Evolutionary conservation across 2,329 filamentous ascomycete genomes (phyloP).

Genomic region (Pseudogymnoascus sp.): DNA sequence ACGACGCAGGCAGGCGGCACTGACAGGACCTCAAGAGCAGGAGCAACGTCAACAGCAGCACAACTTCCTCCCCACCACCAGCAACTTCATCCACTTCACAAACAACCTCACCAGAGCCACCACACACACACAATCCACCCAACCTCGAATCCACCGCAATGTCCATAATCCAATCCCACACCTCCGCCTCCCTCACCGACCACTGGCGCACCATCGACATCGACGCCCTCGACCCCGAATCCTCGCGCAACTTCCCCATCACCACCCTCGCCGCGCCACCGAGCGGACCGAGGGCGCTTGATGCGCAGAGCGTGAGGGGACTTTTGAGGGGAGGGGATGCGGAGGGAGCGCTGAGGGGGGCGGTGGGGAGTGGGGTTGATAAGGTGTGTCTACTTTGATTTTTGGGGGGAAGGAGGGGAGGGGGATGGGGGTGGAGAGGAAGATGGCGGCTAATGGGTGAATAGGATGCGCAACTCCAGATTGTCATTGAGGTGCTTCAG

Average conservation of each 20-base stretch:
- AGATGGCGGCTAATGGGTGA: neutral
- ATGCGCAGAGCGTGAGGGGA: slow-evolving; percentile 54
- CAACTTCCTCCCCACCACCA: neutral
- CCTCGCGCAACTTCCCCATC: slow-evolving; percentile 82
- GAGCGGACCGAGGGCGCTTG: slow-evolving; percentile 52
- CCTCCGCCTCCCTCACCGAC: slow-evolving; percentile 49
- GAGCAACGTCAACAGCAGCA: neutral
- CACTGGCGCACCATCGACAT: slow-evolving; percentile 88
- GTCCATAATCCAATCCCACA: slow-evolving; percentile 62
- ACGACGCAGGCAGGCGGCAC: neutral
- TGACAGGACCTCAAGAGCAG: neutral
- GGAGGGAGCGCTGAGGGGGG: slow-evolving; percentile 76
- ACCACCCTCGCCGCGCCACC: slow-evolving; percentile 69
- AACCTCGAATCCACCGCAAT: slow-evolving; percentile 30
- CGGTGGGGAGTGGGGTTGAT: slow-evolving; percentile 58
- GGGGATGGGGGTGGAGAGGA: neutral
- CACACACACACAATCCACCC: neutral
- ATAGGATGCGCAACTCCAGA: slow-evolving; percentile 77
- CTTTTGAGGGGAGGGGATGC: slow-evolving; percentile 77
- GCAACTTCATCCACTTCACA: neutral
- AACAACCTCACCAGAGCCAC: neutral
- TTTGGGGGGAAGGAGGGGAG: neutral
- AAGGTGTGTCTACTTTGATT: slow-evolving; percentile 38
- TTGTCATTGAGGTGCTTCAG: slow-evolving; percentile 86
- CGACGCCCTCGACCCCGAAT: slow-evolving; percentile 83